Base-by-base conservation (phyloP, 1,284 basidiomycete genomes). In the Ceratobasidium sp. region DNA sequence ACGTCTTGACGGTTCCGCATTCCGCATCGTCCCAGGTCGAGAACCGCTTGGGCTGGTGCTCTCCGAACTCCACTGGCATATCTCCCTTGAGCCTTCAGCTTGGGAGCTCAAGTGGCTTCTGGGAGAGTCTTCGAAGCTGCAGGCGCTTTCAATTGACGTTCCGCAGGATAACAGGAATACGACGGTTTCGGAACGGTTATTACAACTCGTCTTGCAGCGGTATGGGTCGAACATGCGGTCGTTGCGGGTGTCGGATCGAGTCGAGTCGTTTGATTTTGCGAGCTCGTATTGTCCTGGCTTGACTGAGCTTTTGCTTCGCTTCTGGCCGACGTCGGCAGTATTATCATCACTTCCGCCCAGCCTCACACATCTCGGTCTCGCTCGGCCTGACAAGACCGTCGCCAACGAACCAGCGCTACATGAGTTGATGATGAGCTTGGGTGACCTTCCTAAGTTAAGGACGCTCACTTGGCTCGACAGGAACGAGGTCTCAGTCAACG, bases 91-190 rank as follows among this genome's bases (percentile, higher is more conserved):
- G 11, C 66, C 66, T 28, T 69, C 66, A 23, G 66, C 52, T 41
- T 30, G 35, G 23, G 66, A 69, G 52, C 66, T 69, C 66, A 69
- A 69, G 44, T 69, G 66, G 66, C 66, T 69, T 18, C 35, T 69
- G 23, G 66, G 66, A 14, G 66, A 69, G 16, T 69, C 52, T 1
- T 69, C 66, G 6, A 26, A 55, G 30, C 52, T 57, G 14, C 35
- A 50, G 1, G 50, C 66, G 21, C 52, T 69, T 41, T 69, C 66
- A 2, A 57, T 69, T 13, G 66, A 55, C 26, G 18, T 55, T 26
- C 52, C 66, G 9, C 54, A 43, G 16, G 50, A 55, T 21, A 55
- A 69, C 52, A 69, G 23, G 26, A 28, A 35, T 2, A 69, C 50
- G 18, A 28, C 28, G 8, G 11, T 69, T 4, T 23, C 66, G 9